Evolutionary conservation across 345 rosid genomes (phyloP), one percentile per base, ranked within the genome.

Genomic region (Punica granatum): DNA sequence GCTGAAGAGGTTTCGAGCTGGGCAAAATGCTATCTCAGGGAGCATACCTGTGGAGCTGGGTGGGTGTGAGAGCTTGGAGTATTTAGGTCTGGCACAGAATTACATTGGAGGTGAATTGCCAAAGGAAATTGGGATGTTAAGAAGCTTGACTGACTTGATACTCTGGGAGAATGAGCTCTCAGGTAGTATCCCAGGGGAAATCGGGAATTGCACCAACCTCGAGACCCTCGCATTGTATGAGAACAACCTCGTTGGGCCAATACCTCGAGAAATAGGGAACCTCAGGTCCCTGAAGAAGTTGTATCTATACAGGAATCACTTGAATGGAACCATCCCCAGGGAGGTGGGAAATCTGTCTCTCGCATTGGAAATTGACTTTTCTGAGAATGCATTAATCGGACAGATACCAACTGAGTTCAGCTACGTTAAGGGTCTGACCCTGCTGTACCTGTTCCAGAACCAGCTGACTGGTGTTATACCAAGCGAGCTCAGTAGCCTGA

Each of bases 51-150:
- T 77, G 4, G 96, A 90, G 82, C 79, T 93, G 11, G 82, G 91
- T 60, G 75, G 81, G 58, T 93, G 98, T 53, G 78, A 76, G 65
- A 83, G 81, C 74, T 76, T 93, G 82, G 72, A 62, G 79, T 71
- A 83, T 60, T 84, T 93, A 51, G 97, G 98, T 70, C 86, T 93
- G 67, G 98, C 98, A 6, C 97, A 93, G 68, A 93, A 93, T 69
- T 19, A 74, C 35, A 69, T 93, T 2, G 83, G 84, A 36, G 96
- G 90, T 15, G 85, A 83, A 73, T 71, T 93, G 67, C 96, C 98
- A 6, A 82, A 69, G 82, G 97, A 86, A 59, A 74, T 90, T 53
- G 98, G 98, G 70, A 82, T 71, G 91, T 85, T 93, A 7, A 68
- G 72, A 34, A 78, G 72, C 39, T 81, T 93, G 79, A 75, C 81